Percentiles rank a stretch among this genome's conserved stretches.
These are phyloP conservation scores for Strigomonas galati DNA, from an alignment of 208 protist genomes.

Conservation along the genomic window DNA sequence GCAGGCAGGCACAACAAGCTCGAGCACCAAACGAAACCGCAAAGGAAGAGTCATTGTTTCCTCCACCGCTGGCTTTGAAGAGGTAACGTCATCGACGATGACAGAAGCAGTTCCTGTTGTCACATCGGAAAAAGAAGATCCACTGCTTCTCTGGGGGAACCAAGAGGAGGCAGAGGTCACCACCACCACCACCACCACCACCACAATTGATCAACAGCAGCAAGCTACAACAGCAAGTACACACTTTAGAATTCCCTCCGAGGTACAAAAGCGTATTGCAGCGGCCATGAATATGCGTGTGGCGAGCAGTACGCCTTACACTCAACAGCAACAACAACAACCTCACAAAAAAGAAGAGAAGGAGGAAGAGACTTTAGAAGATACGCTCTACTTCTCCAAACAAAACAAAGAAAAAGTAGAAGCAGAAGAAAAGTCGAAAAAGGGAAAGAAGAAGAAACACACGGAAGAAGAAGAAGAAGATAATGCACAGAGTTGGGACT, in stretches of 20 bases:
- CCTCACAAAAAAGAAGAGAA: neutral
- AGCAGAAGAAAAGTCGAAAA: neutral
- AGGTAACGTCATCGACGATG: too few relatives aligned
- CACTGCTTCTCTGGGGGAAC: too few relatives aligned
- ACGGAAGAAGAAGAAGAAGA: neutral
- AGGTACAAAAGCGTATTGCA: conserved; percentile 30
- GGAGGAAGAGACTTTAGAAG: neutral
- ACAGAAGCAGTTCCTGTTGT: too few relatives aligned
- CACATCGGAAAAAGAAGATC: too few relatives aligned
- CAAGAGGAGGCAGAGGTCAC: neutral
- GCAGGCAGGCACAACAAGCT: neutral
- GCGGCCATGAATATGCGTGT: neutral
- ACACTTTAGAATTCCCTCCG: conserved; percentile 27
- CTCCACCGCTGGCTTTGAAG: too few relatives aligned
- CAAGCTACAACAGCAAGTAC: neutral
- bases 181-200: neutral
- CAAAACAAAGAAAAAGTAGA: neutral
- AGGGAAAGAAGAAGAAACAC: neutral
- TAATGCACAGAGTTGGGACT: neutral
- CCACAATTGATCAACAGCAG: too few relatives aligned
- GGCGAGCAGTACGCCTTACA: neutral
- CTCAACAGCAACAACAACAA: conserved; percentile 14
- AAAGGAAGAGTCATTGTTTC: neutral
- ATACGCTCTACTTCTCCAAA: neutral
- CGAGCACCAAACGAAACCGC: neutral